Evolutionary conservation across 306 rosid species (phyloP).

Genomic region (Dryas drummondii): DNA sequence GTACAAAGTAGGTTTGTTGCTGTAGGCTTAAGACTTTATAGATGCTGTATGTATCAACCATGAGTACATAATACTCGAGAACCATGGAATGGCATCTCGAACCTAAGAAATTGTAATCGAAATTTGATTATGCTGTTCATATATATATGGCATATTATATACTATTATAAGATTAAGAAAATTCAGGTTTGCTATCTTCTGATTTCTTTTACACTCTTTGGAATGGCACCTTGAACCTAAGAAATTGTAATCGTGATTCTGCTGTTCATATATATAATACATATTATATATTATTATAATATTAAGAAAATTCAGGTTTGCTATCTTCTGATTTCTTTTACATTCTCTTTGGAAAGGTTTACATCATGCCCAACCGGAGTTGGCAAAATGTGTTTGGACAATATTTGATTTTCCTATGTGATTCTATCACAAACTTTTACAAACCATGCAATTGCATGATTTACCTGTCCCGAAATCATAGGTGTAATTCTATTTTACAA

Average conservation of each 20-base stretch:
- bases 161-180: not conserved
- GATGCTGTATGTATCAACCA: not conserved
- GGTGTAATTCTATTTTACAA: not conserved
- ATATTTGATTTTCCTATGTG: not conserved
- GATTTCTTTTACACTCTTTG: not conserved
- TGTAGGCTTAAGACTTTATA: not conserved
- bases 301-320: not conserved
- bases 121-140: not conserved
- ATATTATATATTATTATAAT: not conserved
- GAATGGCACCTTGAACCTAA: too few species aligned
- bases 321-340: not conserved
- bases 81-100: not conserved
- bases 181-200: not conserved
- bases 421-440: not conserved
- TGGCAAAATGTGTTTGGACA: not conserved
- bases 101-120: not conserved
- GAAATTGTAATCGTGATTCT: not conserved
- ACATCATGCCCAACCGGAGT: not conserved
- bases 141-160: not conserved
- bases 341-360: not conserved
- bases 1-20: constrained; percentile 14
- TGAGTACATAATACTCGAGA: not conserved
- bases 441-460: too few species aligned
- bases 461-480: too few species aligned
- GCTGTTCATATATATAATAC: not conserved